Conservation (phyloP, 306 rosid species). For the Casuarina glauca region DNA sequence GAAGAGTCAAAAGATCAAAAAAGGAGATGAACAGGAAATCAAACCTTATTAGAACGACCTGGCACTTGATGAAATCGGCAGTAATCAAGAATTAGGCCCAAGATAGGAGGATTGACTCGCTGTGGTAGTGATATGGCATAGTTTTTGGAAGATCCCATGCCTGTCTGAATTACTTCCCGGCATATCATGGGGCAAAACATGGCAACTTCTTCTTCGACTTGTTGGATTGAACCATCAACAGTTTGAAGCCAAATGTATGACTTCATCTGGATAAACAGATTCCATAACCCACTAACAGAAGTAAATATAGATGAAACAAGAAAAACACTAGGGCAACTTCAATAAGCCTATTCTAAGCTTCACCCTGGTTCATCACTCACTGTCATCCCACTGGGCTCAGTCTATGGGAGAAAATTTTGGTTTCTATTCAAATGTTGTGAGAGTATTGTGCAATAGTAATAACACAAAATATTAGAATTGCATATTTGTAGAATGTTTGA, state of each 20-base stretch:
- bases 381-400: not conserved
- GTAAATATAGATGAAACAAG: slow-evolving; percentile 24
- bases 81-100: slow-evolving; percentile 81
- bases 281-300: slow-evolving; percentile 23
- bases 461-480: not conserved
- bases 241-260: slow-evolving; percentile 90
- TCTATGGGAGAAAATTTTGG: not conserved
- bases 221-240: slow-evolving; percentile 83
- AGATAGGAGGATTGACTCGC: slow-evolving; percentile 72
- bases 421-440: not conserved
- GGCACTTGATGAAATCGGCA: slow-evolving; percentile 84
- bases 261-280: slow-evolving; percentile 60
- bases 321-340: slow-evolving; percentile 8
- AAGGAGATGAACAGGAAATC: slow-evolving; percentile 22
- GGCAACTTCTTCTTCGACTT: slow-evolving; percentile 92
- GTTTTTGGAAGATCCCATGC: slow-evolving; percentile 84
- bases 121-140: slow-evolving; percentile 87
- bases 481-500: not conserved
- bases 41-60: slow-evolving; percentile 84
- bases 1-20: slow-evolving; percentile 13
- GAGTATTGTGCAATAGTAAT: not conserved
- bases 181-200: slow-evolving; percentile 94
- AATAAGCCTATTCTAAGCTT: slow-evolving; percentile 10
- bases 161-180: slow-evolving; percentile 72
- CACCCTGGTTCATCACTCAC: not conserved